Base-by-base conservation (phyloP, 1,284 basidiomycete genomes). In the Tilletia setariae region DNA sequence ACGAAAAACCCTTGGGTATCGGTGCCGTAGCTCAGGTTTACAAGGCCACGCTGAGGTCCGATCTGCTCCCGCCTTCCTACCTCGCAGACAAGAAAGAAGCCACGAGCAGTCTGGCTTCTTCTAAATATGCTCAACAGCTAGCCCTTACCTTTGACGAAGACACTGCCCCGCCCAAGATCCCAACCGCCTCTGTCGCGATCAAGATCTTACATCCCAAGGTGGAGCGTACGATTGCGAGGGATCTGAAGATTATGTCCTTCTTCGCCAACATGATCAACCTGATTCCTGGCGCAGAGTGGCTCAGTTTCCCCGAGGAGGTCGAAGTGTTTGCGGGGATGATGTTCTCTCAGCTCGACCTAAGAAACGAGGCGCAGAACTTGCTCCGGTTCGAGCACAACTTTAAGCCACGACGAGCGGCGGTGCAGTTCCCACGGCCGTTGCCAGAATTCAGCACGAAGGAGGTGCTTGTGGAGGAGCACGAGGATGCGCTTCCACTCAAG, bases 21-120 rank as follows among this genome's bases (percentile, higher is more conserved):
- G 96, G 96, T 51, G 95, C 96, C 6, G 97, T 99, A 67, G 96
- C 94, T 2, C 95, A 98, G 84, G 93, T 91, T 2, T 96, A 97
- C 83, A 88, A 89, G 73, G 94, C 91, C 21, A 91, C 87, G 6
- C 87, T 98, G 65, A 90, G 90, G 72, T 87, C 89, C 64, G 89
- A 94, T 80, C 86, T 97, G 51, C 87, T 96, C 35, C 91, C 93
- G 1, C 81, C 78, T 4, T 79, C 82, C n/a, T 85, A 85, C 69
- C 77, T 83, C 47, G 56, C 69, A 1, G 71, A 70, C 1, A 76
- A 76, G 68, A 72, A 73, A 65, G 63, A 67, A 15, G 49, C 69
- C 7, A 46, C 53, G 19, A 64, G 72, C 64, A 72, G 70, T 62
- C 66, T 79, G 1, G 72, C 73, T 15, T 71, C 72, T 23, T 72